Evolutionary conservation across 176 grass and related monocot species (phyloP).

Genomic region (Elaeis guineensis): DNA sequence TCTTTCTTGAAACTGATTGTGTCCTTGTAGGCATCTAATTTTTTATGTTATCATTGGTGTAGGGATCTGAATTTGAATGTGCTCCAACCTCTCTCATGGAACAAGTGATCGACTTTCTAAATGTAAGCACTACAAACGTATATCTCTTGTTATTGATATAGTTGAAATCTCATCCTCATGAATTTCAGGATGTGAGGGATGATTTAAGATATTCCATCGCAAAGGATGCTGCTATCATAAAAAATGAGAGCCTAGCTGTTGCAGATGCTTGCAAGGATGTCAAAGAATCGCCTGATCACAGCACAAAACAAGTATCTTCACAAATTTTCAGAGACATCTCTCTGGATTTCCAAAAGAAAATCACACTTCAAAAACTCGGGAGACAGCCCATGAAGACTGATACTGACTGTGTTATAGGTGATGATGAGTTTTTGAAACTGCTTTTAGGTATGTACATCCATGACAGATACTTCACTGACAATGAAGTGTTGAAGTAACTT

Average conservation of each 20-base stretch:
- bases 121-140: conserved; percentile 41
- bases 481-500: too few relatives aligned
- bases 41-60: conserved; percentile 1
- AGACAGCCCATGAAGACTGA: conserved; percentile 10
- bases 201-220: conserved; percentile 63
- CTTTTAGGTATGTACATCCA: conserved; percentile 34
- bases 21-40: too few relatives aligned
- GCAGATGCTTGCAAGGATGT: conserved; percentile 10
- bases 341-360: conserved; percentile 89
- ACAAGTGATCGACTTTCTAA: conserved; percentile 69
- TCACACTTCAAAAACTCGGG: conserved; percentile 29
- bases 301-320: conserved; percentile 10
- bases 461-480: too few relatives aligned
- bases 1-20: too few relatives aligned
- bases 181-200: conserved; percentile 76
- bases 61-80: conserved; percentile 87
- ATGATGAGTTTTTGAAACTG: conserved; percentile 37
- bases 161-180: background rate
- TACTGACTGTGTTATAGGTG: conserved; percentile 5
- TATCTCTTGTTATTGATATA: conserved; percentile 12
- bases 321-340: conserved; percentile 25
- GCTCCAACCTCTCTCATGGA: conserved; percentile 83
- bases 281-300: conserved; percentile 5
- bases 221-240: conserved; percentile 60
- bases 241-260: conserved; percentile 49